Conservation (phyloP, 352 stramenopile genomes). For the Phytophthora fragariae region DNA sequence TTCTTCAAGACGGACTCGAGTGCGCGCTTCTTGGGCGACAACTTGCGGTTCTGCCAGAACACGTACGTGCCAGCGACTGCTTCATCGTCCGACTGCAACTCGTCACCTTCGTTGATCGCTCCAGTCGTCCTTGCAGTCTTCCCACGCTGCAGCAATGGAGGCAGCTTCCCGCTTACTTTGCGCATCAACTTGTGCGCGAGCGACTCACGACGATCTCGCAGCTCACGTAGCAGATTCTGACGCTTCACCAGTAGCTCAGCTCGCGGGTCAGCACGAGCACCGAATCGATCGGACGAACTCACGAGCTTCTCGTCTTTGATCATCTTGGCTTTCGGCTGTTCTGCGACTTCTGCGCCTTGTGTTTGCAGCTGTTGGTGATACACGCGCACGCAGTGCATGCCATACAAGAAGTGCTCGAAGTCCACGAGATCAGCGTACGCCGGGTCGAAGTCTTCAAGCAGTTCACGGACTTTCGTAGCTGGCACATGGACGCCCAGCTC, state of each 20-base stretch:
- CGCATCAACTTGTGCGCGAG: slow-evolving; percentile 76
- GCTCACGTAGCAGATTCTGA: slow-evolving; percentile 75
- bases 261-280: slow-evolving; percentile 57
- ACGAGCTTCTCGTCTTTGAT: slow-evolving; percentile 40
- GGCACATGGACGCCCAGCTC: slow-evolving; percentile 71
- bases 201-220: slow-evolving; percentile 76
- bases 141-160: slow-evolving; percentile 50
- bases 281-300: slow-evolving; percentile 65
- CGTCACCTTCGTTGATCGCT: slow-evolving; percentile 11
- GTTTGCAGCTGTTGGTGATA: slow-evolving; percentile 70
- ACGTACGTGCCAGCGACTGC: slow-evolving; percentile 51
- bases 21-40: slow-evolving; percentile 73
- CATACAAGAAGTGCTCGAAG: slow-evolving; percentile 85
- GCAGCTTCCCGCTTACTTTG: slow-evolving; percentile 57
- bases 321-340: slow-evolving; percentile 4
- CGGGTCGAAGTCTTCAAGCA: slow-evolving; percentile 63
- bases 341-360: background rate
- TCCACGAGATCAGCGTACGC: slow-evolving; percentile 82
- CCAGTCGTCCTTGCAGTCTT: slow-evolving; percentile 16
- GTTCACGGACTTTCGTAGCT: slow-evolving; percentile 49
- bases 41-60: slow-evolving; percentile 70
- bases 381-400: slow-evolving; percentile 77
- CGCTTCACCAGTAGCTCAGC: slow-evolving; percentile 69
- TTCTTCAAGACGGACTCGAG: slow-evolving; percentile 76
- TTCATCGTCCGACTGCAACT: background rate